Evolutionary conservation across 176 grass and related monocot genomes (phyloP).

Genomic region (Rhynchospora pubera): DNA sequence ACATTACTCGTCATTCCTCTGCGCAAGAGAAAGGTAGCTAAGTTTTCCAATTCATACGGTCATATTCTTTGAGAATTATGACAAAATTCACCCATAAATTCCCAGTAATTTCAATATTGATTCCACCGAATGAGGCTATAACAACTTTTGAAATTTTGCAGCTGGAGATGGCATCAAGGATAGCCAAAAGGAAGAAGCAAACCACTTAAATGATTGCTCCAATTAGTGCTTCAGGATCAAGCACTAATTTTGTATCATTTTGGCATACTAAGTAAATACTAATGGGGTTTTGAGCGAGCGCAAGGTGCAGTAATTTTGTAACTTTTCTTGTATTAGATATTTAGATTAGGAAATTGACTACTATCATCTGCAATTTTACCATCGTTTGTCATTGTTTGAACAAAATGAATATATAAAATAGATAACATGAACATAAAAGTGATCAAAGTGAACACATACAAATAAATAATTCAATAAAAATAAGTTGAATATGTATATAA

Average conservation of each 20-base stretch:
- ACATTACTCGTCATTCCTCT: slow-evolving; percentile 42
- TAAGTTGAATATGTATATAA: too few species aligned
- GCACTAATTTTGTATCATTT: slow-evolving; percentile 22
- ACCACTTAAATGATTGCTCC: slow-evolving; percentile 24
- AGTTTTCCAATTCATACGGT: background rate
- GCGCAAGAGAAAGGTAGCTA: slow-evolving; percentile 33
- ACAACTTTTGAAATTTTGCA: slow-evolving; percentile 10
- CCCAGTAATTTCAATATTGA: background rate
- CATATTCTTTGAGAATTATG: background rate
- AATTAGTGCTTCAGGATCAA: background rate
- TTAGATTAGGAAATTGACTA: too few species aligned
- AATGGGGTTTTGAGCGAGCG: background rate
- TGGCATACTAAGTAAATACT: slow-evolving; percentile 2
- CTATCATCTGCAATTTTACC: too few species aligned
- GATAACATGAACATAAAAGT: too few species aligned
- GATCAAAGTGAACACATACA: too few species aligned
- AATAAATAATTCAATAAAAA: too few species aligned
- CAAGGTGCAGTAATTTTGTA: slow-evolving; percentile 19
- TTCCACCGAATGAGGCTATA: background rate
- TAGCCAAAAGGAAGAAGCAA: slow-evolving; percentile 18
- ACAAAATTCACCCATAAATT: background rate
- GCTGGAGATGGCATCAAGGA: slow-evolving; percentile 12
- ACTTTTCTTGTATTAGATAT: background rate
- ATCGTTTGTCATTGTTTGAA: too few species aligned
- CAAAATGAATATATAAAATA: too few species aligned